Percentiles rank a stretch among this genome's conserved stretches.
phyloP scores from a whole-genome alignment of 345 rosid genomes.

The Carallia brachiata region DNA sequence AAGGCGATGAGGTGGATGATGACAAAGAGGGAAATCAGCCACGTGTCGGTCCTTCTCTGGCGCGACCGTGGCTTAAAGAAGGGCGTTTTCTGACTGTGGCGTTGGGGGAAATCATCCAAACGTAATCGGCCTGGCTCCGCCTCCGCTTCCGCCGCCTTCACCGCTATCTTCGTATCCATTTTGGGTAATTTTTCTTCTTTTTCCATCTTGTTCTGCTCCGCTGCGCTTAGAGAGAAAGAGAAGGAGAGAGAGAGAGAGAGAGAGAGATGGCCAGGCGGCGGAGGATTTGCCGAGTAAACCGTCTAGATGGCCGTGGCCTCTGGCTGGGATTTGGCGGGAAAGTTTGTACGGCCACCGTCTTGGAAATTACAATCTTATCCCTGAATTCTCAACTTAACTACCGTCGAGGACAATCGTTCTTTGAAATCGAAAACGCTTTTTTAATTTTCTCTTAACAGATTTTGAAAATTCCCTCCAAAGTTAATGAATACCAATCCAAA shows the following conservation, averaged over 20 bases:
- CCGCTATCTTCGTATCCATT: conserved; percentile 25
- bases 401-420: no score
- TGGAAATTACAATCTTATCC: no score
- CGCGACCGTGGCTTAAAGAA: conserved; percentile 68
- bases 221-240: neutral
- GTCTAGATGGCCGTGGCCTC: neutral
- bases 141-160: neutral
- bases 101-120: neutral
- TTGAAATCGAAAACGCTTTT: no score
- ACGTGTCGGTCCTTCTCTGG: conserved; percentile 57
- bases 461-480: no score
- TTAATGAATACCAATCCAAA: no score
- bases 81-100: conserved; percentile 34
- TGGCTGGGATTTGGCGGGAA: conserved; percentile 6
- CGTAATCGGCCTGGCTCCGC: neutral
- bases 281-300: neutral
- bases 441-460: no score
- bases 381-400: no score
- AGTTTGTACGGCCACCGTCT: no score
- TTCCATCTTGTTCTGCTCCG: conserved; percentile 22
- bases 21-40: conserved; percentile 73
- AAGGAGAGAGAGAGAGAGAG: neutral
- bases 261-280: neutral
- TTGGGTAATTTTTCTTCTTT: neutral
- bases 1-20: conserved; percentile 67